Conservation (phyloP, 768 basidiomycete species). For the Cubamyces sp. region DNA sequence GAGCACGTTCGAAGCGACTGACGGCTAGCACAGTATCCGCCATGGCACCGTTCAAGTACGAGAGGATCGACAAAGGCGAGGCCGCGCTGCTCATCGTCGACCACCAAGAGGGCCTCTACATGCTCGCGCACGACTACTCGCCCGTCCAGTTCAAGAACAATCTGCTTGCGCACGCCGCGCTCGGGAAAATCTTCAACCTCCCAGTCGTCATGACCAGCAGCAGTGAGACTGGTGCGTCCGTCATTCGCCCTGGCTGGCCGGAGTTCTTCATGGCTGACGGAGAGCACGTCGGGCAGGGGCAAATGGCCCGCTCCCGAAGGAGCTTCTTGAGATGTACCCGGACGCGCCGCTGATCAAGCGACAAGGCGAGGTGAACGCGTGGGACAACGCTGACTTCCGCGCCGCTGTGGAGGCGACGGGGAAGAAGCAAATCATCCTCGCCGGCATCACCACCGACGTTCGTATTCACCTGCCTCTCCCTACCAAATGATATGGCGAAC, state of each 20-base stretch:
- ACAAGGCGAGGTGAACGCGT: conserved; percentile 54
- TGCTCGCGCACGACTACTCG: conserved; percentile 46
- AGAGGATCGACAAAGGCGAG: conserved; percentile 49
- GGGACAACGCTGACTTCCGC: conserved; percentile 54
- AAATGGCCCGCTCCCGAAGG: conserved; percentile 51
- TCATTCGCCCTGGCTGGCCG: background rate
- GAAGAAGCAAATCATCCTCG: conserved; percentile 53
- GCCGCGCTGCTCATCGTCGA: conserved; percentile 50
- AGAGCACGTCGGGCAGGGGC: conserved; percentile 39
- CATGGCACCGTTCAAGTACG: conserved; percentile 34
- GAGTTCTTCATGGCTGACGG: too few species aligned
- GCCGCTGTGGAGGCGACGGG: conserved; percentile 51
- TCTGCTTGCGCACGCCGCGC: conserved; percentile 50
- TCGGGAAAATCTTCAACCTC: conserved; percentile 49
- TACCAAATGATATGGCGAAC: too few species aligned
- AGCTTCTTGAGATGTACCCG: conserved; percentile 50
- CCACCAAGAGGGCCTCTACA: conserved; percentile 53
- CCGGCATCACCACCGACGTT: conserved; percentile 55
- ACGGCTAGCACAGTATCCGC: background rate
- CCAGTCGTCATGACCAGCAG: conserved; percentile 51
- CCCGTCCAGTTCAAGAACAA: conserved; percentile 47
- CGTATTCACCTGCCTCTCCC: conserved; percentile 16
- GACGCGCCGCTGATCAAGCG: conserved; percentile 50
- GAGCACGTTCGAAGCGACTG: background rate
- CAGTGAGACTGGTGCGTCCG: conserved; percentile 43